Evolutionary conservation across 495 filamentous ascomycete species (phyloP), one percentile per base, ranked within the genome.

Genomic region (Penicillium pulvis): DNA sequence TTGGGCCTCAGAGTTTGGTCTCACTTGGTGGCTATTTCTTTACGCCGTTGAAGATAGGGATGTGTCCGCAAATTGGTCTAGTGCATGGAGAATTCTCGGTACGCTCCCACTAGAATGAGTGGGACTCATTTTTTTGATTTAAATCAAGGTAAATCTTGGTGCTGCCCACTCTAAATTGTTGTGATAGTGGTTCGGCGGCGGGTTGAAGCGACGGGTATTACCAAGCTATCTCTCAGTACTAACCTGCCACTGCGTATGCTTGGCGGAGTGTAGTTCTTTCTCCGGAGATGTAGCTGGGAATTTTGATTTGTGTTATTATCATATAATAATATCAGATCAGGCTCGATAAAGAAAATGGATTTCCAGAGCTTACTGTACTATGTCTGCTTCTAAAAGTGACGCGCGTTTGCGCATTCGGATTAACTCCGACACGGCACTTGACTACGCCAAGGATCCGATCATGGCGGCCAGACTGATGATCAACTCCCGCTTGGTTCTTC

Each of bases 181-280:
- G 20, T 47, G 44, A 47, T 47, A 6, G 10, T 16, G 46, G 26
- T 30, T 49, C 26, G 5, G 16, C 23, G 23, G 23, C 46, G 46
- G 46, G 24, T 49, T 49, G 46, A 49, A 49, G 46, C 46, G 46
- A 49, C 46, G n/a, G 26, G 26, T 20, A 46, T 46, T 23, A 31
- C 26, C 26, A 28, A 49, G 24, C 19, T 24, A 24, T 47, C 28
- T 41, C 39, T 41, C n/a, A 41, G 33, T 36, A 10, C 33, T 36
- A 36, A 23, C 2, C 20, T 23, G 20, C 20, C 20, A 23, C 20
- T 2, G 20, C 9, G 12, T 8, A 36, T 11, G 9, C 33, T 14
- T 36, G 12, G 28, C 33, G 33, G 33, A 36, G 33, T 36, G 12
- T 14, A 12, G 10, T 36, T 10, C 33, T 36, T 36, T 9, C 33